These are phyloP conservation scores for Quercus variabilis DNA, from an alignment of 306 rosid genomes.

Conservation along the genomic window DNA sequence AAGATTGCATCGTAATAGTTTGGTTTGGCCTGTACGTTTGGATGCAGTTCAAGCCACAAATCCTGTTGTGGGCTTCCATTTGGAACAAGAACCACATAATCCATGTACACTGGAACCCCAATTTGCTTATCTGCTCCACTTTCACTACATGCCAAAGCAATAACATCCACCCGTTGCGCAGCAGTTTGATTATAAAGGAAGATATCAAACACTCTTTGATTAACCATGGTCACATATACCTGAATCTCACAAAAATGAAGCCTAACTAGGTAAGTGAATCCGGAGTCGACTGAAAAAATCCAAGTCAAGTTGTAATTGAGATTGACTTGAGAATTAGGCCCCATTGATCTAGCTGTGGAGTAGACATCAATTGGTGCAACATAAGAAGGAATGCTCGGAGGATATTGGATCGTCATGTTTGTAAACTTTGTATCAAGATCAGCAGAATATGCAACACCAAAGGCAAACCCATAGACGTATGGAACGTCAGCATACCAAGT, in stretches of 20 bases:
- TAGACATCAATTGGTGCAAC: conserved; percentile 71
- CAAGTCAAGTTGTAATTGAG: conserved; percentile 76
- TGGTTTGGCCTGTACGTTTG: conserved; percentile 19
- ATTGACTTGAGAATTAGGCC: conserved; percentile 44
- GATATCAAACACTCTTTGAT: conserved; percentile 70
- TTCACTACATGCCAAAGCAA: conserved; percentile 17
- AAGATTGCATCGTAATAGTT: conserved; percentile 48
- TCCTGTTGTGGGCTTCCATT: conserved; percentile 60
- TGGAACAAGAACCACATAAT: conserved; percentile 59
- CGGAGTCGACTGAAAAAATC: conserved; percentile 69
- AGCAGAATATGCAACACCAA: conserved; percentile 52
- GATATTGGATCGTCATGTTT: conserved; percentile 38
- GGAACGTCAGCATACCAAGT: conserved; percentile 66
- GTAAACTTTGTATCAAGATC: not conserved
- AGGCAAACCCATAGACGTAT: conserved; percentile 55
- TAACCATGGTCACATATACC: conserved; percentile 16
- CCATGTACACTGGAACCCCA: conserved; percentile 55
- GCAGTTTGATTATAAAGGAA: conserved; percentile 74
- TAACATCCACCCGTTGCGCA: conserved; percentile 43
- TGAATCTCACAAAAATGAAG: conserved; percentile 82
- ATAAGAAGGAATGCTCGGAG: conserved; percentile 40
- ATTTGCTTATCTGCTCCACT: not conserved
- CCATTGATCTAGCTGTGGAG: conserved; percentile 81
- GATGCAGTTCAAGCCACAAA: conserved; percentile 74
- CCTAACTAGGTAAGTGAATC: conserved; percentile 77